These are phyloP conservation scores for Backusella psychrophila DNA, from an alignment of 192 early-diverging fungal genomes.

Conservation along the genomic window DNA sequence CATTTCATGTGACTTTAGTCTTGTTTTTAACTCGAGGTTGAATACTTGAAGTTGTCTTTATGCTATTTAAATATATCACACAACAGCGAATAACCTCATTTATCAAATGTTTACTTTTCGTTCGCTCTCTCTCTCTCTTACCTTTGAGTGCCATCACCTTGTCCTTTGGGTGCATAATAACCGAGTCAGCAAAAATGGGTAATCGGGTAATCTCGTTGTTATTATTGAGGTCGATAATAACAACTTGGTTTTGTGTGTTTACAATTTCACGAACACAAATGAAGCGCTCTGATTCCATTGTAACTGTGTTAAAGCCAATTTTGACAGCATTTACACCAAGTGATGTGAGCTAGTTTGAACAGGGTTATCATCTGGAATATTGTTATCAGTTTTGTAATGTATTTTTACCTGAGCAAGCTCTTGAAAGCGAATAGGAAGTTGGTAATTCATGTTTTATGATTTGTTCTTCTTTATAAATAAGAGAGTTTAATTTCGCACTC, in stretches of 20 bases:
- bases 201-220: constrained; percentile 77
- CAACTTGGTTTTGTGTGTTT: constrained; percentile 84
- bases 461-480: background rate
- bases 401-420: constrained; percentile 89
- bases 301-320: constrained; percentile 97
- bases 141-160: constrained; percentile 97
- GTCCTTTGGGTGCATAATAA: constrained; percentile 94
- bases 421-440: constrained; percentile 91
- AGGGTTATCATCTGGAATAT: background rate
- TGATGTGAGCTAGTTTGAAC: constrained; percentile 69
- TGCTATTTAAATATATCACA: constrained; percentile 49
- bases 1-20: constrained; percentile 93
- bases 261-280: constrained; percentile 95
- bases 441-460: constrained; percentile 59
- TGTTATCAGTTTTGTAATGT: background rate
- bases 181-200: constrained; percentile 96
- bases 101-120: background rate
- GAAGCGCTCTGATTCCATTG: constrained; percentile 97
- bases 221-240: constrained; percentile 92
- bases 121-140: constrained; percentile 36
- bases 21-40: constrained; percentile 93
- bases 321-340: constrained; percentile 88
- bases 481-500: background rate
- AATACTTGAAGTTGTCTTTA: constrained; percentile 93
- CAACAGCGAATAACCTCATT: background rate